Evolutionary conservation across 1,284 basidiomycete species (phyloP).

Genomic region (Cryptococcus sp.): DNA sequence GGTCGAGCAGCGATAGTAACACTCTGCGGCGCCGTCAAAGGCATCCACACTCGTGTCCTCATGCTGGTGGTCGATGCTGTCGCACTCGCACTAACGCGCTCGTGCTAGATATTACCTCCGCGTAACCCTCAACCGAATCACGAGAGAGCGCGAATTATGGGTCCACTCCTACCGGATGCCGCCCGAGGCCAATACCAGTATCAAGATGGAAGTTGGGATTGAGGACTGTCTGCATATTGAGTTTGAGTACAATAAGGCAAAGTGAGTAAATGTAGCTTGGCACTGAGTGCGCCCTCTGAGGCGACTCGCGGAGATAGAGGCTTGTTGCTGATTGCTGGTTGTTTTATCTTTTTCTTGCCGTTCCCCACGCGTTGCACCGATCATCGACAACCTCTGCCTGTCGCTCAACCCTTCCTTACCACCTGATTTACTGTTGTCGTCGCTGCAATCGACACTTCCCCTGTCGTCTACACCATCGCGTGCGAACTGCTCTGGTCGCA

Average conservation of each 20-base stretch:
- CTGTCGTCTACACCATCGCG: neutral
- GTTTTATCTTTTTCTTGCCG: too few relatives aligned
- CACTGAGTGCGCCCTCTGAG: neutral
- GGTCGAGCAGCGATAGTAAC: too few relatives aligned
- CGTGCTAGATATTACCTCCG: slow-evolving; percentile 84
- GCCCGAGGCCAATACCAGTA: slow-evolving; percentile 93
- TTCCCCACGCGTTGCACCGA: too few relatives aligned
- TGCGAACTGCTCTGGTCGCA: slow-evolving; percentile 46
- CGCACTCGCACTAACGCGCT: too few relatives aligned
- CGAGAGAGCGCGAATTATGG: slow-evolving; percentile 93
- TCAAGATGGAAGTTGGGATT: slow-evolving; percentile 99
- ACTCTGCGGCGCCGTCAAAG: too few relatives aligned
- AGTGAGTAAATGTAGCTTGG: slow-evolving; percentile 60
- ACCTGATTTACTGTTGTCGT: neutral
- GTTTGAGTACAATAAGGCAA: slow-evolving; percentile 99
- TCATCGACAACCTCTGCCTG: too few relatives aligned
- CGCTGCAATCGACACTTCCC: slow-evolving; percentile 3
- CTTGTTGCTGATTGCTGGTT: too few relatives aligned
- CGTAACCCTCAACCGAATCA: slow-evolving; percentile 82
- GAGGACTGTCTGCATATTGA: slow-evolving; percentile 99
- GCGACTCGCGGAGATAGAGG: neutral
- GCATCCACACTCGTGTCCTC: too few relatives aligned
- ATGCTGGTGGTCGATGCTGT: too few relatives aligned
- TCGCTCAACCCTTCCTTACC: neutral
- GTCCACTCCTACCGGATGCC: slow-evolving; percentile 99